A percentile compares a stretch with the other conserved stretches of the same genome.
phyloP scores from a whole-genome alignment of 2,329 filamentous ascomycete species.

The Colletotrichum sp. region DNA sequence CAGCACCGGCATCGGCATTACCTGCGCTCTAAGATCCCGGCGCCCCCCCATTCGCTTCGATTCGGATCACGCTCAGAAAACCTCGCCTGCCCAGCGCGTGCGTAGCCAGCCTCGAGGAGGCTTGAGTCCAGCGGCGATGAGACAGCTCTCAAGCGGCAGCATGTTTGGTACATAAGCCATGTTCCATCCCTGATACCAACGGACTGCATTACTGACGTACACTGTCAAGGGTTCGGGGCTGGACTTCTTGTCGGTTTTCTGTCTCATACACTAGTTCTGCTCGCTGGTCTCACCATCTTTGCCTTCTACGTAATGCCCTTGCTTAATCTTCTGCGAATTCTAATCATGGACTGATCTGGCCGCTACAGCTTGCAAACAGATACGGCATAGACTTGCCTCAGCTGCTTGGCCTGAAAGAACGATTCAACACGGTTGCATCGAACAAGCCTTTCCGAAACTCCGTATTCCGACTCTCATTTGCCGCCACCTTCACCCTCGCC shows the following conservation, averaged over 20 bases:
- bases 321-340: not conserved
- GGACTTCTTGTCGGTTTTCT: constrained; percentile 73
- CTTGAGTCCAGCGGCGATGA: constrained; percentile 9
- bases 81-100: not conserved
- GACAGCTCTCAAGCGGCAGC: constrained; percentile 15
- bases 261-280: constrained; percentile 70
- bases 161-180: constrained; percentile 4
- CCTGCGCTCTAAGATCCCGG: not conserved
- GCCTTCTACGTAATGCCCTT: constrained; percentile 59
- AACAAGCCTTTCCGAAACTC: constrained; percentile 7
- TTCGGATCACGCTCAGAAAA: not conserved
- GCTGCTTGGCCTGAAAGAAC: constrained; percentile 33
- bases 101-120: not conserved
- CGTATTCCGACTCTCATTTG: constrained; percentile 56
- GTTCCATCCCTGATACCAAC: not conserved
- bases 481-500: constrained; percentile 74
- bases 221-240: constrained; percentile 59
- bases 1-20: constrained; percentile 7
- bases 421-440: constrained; percentile 27
- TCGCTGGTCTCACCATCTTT: constrained; percentile 69
- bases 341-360: not conserved
- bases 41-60: not conserved
- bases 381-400: constrained; percentile 36
- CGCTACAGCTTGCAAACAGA: constrained; percentile 32
- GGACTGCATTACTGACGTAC: not conserved